phyloP scores from a whole-genome alignment of 2,329 filamentous ascomycete species.

The Phialophora verrucosa region DNA sequence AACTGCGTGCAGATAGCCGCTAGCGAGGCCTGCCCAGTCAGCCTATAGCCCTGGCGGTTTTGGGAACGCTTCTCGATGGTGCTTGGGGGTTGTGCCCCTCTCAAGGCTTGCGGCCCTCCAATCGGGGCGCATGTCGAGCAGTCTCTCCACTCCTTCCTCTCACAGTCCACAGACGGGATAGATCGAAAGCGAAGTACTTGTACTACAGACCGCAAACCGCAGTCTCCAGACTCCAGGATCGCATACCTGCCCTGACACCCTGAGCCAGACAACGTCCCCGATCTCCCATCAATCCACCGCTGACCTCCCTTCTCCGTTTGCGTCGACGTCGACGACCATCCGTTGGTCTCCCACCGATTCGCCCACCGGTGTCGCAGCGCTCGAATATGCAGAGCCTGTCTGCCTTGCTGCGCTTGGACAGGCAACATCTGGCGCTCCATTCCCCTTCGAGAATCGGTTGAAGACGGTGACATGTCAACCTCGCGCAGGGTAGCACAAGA shows the following conservation, averaged over 20 bases:
- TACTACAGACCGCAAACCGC: slow-evolving; percentile 17
- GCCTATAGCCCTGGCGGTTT: slow-evolving; percentile 19
- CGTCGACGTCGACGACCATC: slow-evolving; percentile 1
- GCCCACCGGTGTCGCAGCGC: slow-evolving; percentile 15
- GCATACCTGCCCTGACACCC: background rate
- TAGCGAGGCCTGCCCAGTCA: slow-evolving; percentile 16
- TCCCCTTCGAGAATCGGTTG: slow-evolving; percentile 10
- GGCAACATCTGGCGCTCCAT: slow-evolving; percentile 23
- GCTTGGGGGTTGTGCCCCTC: slow-evolving; percentile 12
- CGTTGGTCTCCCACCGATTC: slow-evolving; percentile 1
- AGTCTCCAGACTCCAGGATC: slow-evolving; percentile 3
- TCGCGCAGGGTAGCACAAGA: slow-evolving; percentile 34
- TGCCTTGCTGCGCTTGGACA: slow-evolving; percentile 30
- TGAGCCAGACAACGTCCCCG: background rate
- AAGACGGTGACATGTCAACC: slow-evolving; percentile 29
- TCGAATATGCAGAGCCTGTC: slow-evolving; percentile 36
- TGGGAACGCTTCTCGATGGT: background rate
- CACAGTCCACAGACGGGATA: slow-evolving; percentile 13
- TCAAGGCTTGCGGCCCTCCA: slow-evolving; percentile 19
- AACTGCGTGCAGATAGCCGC: slow-evolving; percentile 17
- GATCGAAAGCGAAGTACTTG: slow-evolving; percentile 10
- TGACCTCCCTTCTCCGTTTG: slow-evolving; percentile 1
- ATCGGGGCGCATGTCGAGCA: slow-evolving; percentile 23
- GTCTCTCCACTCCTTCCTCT: slow-evolving; percentile 17
- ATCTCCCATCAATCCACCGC: background rate